phyloP scores from a whole-genome alignment of 202 grass and related monocot genomes.

The Dendrocalamus latiflorus region DNA sequence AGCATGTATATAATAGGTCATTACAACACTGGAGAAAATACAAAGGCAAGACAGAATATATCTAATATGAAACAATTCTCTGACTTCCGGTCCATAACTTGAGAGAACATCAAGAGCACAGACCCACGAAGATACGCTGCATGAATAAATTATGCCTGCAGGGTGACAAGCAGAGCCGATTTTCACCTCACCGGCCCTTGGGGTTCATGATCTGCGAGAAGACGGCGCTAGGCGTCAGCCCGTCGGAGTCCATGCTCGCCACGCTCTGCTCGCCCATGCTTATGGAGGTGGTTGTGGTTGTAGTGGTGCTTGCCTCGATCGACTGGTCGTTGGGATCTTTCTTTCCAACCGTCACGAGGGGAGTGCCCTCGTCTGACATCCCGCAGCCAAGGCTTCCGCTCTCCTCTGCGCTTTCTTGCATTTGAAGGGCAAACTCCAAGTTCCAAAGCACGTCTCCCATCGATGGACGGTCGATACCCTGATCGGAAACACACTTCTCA shows the following conservation, averaged over 20 bases:
- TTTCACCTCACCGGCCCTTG: constrained; percentile 83
- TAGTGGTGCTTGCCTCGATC: constrained; percentile 63
- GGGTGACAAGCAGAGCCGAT: neutral
- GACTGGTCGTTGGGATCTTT: constrained; percentile 66
- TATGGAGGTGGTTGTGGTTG: constrained; percentile 62
- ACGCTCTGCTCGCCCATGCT: constrained; percentile 74
- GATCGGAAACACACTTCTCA: constrained; percentile 85
- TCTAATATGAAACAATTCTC: constrained; percentile 50
- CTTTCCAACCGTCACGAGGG: constrained; percentile 59
- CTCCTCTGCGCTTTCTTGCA: constrained; percentile 82
- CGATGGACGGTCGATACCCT: constrained; percentile 70
- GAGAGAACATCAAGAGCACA: constrained; percentile 28
- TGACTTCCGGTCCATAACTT: constrained; percentile 34
- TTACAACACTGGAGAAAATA: constrained; percentile 39
- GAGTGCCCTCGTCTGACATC: constrained; percentile 57
- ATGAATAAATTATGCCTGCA: constrained; percentile 42
- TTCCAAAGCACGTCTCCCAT: constrained; percentile 99
- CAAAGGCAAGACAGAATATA: constrained; percentile 31
- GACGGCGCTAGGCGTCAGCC: constrained; percentile 76
- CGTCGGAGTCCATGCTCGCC: constrained; percentile 67
- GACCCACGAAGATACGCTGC: constrained; percentile 39
- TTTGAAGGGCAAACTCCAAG: constrained; percentile 89
- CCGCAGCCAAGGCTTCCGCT: constrained; percentile 58
- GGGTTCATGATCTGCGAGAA: constrained; percentile 99
- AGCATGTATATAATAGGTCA: constrained; percentile 20